phyloP scores from a whole-genome alignment of 2,329 filamentous ascomycete genomes.

The Lasiodiplodia sp. region DNA sequence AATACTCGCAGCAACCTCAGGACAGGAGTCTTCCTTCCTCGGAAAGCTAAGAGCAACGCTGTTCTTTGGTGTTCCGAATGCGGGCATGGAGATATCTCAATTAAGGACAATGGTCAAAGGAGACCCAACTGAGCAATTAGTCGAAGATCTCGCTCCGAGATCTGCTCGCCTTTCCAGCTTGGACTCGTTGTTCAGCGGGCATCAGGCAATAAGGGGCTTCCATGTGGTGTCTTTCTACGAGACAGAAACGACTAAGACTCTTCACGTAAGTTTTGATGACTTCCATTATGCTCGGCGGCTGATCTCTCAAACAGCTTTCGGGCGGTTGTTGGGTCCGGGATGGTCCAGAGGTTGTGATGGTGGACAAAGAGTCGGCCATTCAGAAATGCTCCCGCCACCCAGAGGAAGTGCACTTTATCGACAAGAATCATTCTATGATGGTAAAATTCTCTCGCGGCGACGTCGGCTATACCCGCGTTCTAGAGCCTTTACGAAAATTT shows the following conservation, averaged over 20 bases:
- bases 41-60: background rate
- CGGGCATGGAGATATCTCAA: background rate
- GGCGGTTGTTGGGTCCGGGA: too few relatives aligned
- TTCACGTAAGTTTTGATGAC: background rate
- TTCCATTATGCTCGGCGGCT: too few relatives aligned
- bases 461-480: background rate
- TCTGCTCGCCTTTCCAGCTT: background rate
- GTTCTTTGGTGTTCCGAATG: background rate
- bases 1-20: background rate
- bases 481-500: background rate
- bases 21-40: background rate
- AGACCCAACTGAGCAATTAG: background rate
- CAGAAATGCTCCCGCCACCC: background rate
- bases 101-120: background rate
- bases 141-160: background rate
- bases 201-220: background rate
- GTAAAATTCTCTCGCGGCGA: background rate
- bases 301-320: too few relatives aligned
- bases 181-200: background rate
- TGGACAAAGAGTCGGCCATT: background rate
- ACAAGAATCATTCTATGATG: background rate
- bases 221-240: background rate
- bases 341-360: background rate
- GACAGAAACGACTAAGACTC: background rate
- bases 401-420: background rate